These are phyloP conservation scores for Castanea crenata DNA, from an alignment of 306 rosid species.

Conservation along the genomic window DNA sequence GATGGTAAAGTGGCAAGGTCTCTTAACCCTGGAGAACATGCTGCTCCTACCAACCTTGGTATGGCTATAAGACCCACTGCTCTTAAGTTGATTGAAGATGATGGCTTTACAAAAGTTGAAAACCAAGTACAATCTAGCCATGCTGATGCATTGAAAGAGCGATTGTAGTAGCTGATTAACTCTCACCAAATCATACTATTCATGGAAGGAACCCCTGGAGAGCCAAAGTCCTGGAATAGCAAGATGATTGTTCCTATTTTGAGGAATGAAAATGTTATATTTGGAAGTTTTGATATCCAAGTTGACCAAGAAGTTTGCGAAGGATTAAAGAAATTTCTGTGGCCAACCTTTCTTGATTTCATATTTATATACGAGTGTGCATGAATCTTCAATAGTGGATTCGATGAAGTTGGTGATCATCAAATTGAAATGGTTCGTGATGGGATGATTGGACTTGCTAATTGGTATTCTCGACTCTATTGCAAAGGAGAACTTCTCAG, in stretches of 20 bases:
- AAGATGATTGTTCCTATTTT: conserved; percentile 64
- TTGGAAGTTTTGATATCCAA: conserved; percentile 79
- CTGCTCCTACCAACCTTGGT: conserved; percentile 88
- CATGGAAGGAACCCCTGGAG: conserved; percentile 88
- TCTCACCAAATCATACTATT: conserved; percentile 68
- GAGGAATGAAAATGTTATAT: conserved; percentile 70
- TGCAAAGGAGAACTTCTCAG: conserved; percentile 18
- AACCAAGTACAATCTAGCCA: conserved; percentile 40
- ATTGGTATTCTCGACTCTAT: conserved; percentile 63
- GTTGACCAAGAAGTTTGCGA: conserved; percentile 70
- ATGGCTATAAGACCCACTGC: conserved; percentile 70
- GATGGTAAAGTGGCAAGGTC: conserved; percentile 84
- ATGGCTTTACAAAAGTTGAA: conserved; percentile 49
- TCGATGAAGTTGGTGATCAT: no score
- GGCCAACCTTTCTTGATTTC: conserved; percentile 54
- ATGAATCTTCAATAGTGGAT: no score
- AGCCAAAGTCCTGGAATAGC: conserved; percentile 80
- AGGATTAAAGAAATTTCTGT: conserved; percentile 76
- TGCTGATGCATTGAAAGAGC: conserved; percentile 36
- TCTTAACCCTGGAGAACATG: conserved; percentile 61
- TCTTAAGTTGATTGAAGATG: conserved; percentile 56
- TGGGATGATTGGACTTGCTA: no score
- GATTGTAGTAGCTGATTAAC: conserved; percentile 53
- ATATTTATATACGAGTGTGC: no score
- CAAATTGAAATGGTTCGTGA: no score